Evolutionary conservation across 2,329 filamentous ascomycete species (phyloP).

Genomic region (Tolypocladium guangdongense): DNA sequence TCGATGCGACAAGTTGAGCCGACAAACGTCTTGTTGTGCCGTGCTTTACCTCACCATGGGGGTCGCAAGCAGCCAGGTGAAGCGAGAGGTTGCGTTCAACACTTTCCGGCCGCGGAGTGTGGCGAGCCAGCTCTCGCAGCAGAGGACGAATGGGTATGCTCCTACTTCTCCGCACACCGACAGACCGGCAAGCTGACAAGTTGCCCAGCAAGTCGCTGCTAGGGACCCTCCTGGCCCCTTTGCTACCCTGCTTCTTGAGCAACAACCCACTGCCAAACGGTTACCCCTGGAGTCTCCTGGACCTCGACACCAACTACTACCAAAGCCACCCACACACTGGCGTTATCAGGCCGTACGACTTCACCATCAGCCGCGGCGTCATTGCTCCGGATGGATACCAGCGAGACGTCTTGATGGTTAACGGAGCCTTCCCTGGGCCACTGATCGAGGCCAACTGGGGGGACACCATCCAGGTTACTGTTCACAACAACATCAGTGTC

Average conservation of each 20-base stretch:
- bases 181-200: neutral
- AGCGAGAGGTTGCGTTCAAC: neutral
- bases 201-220: conserved; percentile 23
- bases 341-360: conserved; percentile 43
- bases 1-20: neutral
- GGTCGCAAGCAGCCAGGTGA: neutral
- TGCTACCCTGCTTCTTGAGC: conserved; percentile 31
- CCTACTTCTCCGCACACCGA: neutral
- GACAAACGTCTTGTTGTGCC: neutral
- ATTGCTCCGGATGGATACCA: conserved; percentile 47
- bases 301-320: conserved; percentile 38
- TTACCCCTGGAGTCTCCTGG: conserved; percentile 39
- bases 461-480: conserved; percentile 50
- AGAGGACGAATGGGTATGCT: conserved; percentile 28
- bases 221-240: conserved; percentile 26
- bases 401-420: conserved; percentile 45
- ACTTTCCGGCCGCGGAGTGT: neutral
- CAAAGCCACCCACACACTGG: conserved; percentile 37
- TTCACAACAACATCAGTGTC: conserved; percentile 55
- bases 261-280: conserved; percentile 39
- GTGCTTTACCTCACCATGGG: conserved; percentile 3
- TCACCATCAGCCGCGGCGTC: conserved; percentile 36
- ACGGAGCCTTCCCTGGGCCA: conserved; percentile 57
- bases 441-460: conserved; percentile 54
- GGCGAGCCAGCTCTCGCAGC: conserved; percentile 16